Evolutionary conservation across 2,329 filamentous ascomycete genomes (phyloP), one percentile per base, ranked within the genome.

Genomic region (Fulvia fulva): DNA sequence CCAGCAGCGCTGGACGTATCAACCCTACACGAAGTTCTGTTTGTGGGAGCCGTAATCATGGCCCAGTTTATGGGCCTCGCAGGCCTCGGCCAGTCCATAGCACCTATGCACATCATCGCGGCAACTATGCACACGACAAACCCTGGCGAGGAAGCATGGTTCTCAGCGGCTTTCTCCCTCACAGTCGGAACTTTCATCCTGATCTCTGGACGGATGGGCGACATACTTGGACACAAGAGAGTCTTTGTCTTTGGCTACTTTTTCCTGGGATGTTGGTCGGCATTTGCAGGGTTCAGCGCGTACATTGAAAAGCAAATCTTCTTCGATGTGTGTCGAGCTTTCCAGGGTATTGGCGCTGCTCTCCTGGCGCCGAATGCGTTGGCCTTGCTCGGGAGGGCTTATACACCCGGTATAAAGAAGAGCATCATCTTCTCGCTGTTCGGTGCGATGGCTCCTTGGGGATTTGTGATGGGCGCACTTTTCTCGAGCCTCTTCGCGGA

Each of bases 161-260:
- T 77, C 57, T 70, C 76, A 52, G 75, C 76, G 12, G 74, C 69
- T 5, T 79, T 75, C 68, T 70, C 67, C 49, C 65, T 77, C 46
- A 77, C 76, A 0, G 73, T 76, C 16, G 76, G 76, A 30, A 77
- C 76, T 1, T 78, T 78, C 62, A 77, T 78, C 51, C 70, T 78
- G 23, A 74, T 77, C 11, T 72, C 74, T 21, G 76, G 77, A 11
- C 71, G 75, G 19, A 65, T 77, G 54, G 76, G 76, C 34, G 76
- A 78, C 54, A 74, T 75, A 12, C 65, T 76, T 41, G 75, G 76
- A 25, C 72, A 78, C 67, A 75, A 76, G 61, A 64, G 70, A n/a
- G 65, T 77, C 41, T 71, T 77, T 44, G 67, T 70, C 23, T 68
- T 76, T 53, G 76, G 76, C 2, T 76, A 72, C 58, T 66, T 68